Evolutionary conservation across 2,329 filamentous ascomycete genomes (phyloP).

Genomic region (Penicillium rolfsii): DNA sequence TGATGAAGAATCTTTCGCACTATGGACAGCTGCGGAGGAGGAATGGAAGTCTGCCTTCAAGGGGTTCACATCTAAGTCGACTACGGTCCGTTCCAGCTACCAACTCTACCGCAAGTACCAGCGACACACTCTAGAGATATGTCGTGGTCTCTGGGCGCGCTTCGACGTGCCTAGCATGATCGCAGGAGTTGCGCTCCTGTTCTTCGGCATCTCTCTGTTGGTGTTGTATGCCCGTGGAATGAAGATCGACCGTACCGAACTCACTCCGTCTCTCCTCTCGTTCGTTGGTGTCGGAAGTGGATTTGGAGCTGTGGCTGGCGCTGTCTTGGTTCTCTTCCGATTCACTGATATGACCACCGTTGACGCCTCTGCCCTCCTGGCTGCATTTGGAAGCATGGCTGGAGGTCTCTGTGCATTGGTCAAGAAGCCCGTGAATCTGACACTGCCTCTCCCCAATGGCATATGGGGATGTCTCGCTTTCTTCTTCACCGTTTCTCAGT

Average conservation of each 20-base stretch:
- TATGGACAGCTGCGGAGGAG: constrained; percentile 65
- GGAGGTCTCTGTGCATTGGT: constrained; percentile 47
- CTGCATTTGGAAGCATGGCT: constrained; percentile 51
- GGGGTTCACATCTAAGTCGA: constrained; percentile 39
- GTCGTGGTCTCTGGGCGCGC: constrained; percentile 84
- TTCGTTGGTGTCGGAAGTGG: constrained; percentile 55
- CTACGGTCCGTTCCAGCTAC: constrained; percentile 50
- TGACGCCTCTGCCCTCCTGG: constrained; percentile 44
- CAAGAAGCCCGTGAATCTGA: constrained; percentile 45
- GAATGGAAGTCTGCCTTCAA: constrained; percentile 54
- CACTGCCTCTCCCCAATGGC: constrained; percentile 66
- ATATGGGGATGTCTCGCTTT: constrained; percentile 88
- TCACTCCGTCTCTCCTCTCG: constrained; percentile 58
- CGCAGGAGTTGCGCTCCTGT: constrained; percentile 73
- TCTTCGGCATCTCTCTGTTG: constrained; percentile 68
- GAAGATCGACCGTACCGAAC: constrained; percentile 55
- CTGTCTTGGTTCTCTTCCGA: constrained; percentile 25
- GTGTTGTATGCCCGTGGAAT: constrained; percentile 70
- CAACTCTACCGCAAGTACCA: constrained; percentile 74
- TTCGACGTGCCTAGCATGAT: constrained; percentile 89
- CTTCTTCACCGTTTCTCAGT: constrained; percentile 81
- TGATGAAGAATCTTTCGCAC: constrained; percentile 56
- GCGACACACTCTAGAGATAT: constrained; percentile 73
- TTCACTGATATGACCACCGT: constrained; percentile 36
- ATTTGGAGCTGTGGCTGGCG: constrained; percentile 44